Conservation (phyloP, 202 grass and related monocot genomes). For the Setaria italica region DNA sequence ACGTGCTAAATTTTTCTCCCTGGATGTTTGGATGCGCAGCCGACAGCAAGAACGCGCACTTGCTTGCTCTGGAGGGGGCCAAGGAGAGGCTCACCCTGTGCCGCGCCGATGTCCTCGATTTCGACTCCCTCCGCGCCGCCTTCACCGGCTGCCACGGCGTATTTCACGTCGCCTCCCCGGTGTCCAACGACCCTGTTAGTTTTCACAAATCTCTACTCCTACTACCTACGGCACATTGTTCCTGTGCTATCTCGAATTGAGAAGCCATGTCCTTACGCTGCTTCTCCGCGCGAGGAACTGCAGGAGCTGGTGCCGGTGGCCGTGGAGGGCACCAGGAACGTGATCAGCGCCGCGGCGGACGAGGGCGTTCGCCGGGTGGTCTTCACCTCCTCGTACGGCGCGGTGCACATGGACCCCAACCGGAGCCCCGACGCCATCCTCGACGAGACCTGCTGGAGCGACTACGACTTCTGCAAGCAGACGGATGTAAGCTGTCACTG, state of each 20-base stretch:
- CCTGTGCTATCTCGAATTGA: not conserved
- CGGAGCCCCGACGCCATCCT: slow-evolving; percentile 53
- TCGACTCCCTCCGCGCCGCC: slow-evolving; percentile 36
- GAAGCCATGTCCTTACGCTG: not conserved
- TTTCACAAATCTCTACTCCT: not conserved
- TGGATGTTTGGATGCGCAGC: not conserved
- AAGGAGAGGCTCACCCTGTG: slow-evolving; percentile 45
- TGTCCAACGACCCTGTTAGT: slow-evolving; percentile 52
- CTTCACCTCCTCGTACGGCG: slow-evolving; percentile 59
- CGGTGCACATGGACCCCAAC: slow-evolving; percentile 70
- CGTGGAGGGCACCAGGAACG: slow-evolving; percentile 54
- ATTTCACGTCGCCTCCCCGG: slow-evolving; percentile 67
- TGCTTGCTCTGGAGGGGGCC: slow-evolving; percentile 48
- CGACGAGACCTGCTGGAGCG: slow-evolving; percentile 70
- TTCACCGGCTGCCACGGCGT: slow-evolving; percentile 59
- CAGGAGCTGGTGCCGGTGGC: slow-evolving; percentile 50
- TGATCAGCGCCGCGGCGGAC: slow-evolving; percentile 48
- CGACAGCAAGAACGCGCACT: slow-evolving; percentile 54
- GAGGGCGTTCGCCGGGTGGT: slow-evolving; percentile 45
- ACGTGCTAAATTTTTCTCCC: not conserved
- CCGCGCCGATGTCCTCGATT: slow-evolving; percentile 51
- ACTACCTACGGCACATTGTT: not conserved
- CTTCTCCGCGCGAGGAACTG: not conserved
- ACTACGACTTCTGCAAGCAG: slow-evolving; percentile 53
- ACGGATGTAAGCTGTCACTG: slow-evolving; percentile 10